Base-by-base conservation (phyloP, 108 stramenopile genomes). In the Nitzschia palea region DNA sequence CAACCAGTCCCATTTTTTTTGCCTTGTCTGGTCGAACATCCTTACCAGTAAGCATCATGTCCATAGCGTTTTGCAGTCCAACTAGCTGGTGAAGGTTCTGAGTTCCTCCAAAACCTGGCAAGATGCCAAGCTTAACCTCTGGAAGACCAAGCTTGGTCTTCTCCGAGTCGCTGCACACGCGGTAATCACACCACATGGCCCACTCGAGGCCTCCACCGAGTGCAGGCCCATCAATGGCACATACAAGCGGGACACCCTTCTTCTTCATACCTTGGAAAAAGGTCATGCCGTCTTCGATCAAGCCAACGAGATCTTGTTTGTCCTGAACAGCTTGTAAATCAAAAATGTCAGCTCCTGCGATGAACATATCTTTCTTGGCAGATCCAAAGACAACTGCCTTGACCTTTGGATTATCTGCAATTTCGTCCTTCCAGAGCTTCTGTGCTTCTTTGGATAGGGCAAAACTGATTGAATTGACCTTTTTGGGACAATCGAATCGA, bases 191-290 rank as follows among this genome's bases (percentile, higher is more conserved):
- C 94, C 97, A 96, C 57, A 99, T 73, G n/a, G 97, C 95, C 95
- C 97, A 96, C 68, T 99, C 99, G 61, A 98, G 74, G 1, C 99
- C 99, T n/a, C 99, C 99, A 29, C 99, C 99, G 5, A 99, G 79
- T 17, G 94, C 94, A 8, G 91, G 88, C 22, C 99, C 99, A 71
- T 98, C 81, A 76, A 99, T 98, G 50, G 97, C 99, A 25, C 86
- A 91, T 26, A 99, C 97, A 55, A 98, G 62, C 6, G 99, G 99
- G 22, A 96, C 79, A 27, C 77, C 80, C 79, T 87, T 90, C 5
- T 67, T 44, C 53, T 80, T 78, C 81, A 93, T 85, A 33, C 65
- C 61, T 64, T 89, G 89, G 74, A 96, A 93, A 54, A 95, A 89
- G 10, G 86, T 66, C 56, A 90, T 55, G 43, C 89, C 82, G 65